Conservation (phyloP, 257 asterid species). For the Solanum paucissectum region DNA sequence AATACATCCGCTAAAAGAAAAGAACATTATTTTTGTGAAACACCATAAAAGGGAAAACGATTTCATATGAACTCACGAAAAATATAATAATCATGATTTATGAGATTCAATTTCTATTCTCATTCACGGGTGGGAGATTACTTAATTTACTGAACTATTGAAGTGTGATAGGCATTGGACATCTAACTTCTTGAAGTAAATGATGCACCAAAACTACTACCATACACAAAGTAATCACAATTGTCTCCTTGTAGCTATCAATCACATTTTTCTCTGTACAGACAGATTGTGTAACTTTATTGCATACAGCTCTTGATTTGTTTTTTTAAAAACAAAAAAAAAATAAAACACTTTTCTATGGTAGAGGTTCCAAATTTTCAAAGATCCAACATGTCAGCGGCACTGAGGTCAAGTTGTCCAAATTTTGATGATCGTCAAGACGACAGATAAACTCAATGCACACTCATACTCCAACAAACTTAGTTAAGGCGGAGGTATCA, state of each 20-base stretch:
- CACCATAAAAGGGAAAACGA: not conserved
- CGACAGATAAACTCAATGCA: not conserved
- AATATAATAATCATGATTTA: too few relatives aligned
- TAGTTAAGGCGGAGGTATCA: constrained; percentile 60
- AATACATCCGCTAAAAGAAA: too few relatives aligned
- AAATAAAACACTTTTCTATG: not conserved
- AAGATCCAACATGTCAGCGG: not conserved
- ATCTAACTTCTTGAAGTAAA: not conserved
- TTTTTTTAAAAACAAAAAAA: not conserved
- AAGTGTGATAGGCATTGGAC: not conserved
- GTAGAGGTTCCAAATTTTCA: not conserved
- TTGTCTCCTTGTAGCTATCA: not conserved
- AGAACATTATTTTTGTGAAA: not conserved
- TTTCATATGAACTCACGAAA: not conserved
- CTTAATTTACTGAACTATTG: not conserved
- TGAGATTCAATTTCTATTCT: not conserved
- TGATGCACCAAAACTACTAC: not conserved
- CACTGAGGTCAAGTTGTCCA: not conserved
- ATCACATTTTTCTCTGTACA: constrained; percentile 1
- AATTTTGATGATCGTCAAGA: not conserved
- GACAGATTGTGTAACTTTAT: not conserved
- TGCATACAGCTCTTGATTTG: not conserved
- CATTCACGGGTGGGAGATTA: not conserved
- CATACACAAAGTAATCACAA: not conserved
- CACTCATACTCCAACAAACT: constrained; percentile 40